A percentile compares a stretch with the other conserved stretches of the same genome.
Conservation (phyloP, 2,329 filamentous ascomycete species). For the Anthostomella pinea region DNA sequence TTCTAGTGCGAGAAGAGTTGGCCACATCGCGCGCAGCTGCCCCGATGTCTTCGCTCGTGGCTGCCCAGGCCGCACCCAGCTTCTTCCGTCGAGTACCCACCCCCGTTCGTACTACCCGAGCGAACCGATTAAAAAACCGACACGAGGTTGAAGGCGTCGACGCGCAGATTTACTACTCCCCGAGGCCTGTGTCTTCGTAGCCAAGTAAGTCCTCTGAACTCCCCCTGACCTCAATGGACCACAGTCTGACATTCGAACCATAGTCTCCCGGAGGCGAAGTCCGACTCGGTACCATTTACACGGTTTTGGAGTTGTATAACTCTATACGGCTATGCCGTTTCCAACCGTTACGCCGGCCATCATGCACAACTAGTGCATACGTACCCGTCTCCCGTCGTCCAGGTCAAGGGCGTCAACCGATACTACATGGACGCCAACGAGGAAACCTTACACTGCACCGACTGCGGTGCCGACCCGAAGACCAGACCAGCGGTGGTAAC, state of each 20-base stretch:
- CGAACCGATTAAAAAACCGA: conserved; percentile 15
- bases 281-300: conserved; percentile 51
- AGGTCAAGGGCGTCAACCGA: too few species aligned
- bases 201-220: conserved; percentile 51
- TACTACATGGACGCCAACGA: too few species aligned
- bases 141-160: conserved; percentile 37
- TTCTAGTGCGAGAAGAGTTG: conserved; percentile 81
- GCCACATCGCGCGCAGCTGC: conserved; percentile 95
- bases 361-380: too few species aligned
- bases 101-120: too few species aligned
- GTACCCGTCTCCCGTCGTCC: too few species aligned
- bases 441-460: too few species aligned
- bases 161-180: conserved; percentile 53
- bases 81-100: too few species aligned
- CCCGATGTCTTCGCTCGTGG: conserved; percentile 56
- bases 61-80: conserved; percentile 23
- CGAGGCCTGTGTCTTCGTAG: conserved; percentile 61
- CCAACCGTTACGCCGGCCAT: too few species aligned
- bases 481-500: too few species aligned
- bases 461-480: too few species aligned
- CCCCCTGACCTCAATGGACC: conserved; percentile 2
- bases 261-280: conserved; percentile 50
- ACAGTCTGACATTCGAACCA: conserved; percentile 1
- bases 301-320: too few species aligned
- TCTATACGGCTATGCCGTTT: too few species aligned